Evolutionary conservation across 192 early-diverging fungal species (phyloP).

Genomic region (Mortierella hygrophila): DNA sequence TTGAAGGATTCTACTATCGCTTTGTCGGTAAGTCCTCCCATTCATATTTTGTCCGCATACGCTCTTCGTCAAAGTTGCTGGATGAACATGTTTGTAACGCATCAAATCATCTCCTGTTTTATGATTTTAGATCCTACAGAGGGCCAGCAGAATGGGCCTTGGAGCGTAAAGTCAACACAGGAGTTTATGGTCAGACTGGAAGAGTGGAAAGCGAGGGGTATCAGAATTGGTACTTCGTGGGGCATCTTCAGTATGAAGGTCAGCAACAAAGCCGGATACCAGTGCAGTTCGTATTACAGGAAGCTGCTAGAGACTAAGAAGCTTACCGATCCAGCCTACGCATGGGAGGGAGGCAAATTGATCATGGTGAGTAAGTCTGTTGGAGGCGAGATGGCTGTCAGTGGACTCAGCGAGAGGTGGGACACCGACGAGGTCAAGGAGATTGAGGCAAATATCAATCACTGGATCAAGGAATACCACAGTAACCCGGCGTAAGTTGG

Average conservation of each 20-base stretch:
- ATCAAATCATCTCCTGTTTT: not conserved
- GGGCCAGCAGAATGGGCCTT: conserved; percentile 67
- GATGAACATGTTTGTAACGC: not conserved
- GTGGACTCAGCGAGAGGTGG: conserved; percentile 63
- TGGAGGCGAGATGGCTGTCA: conserved; percentile 50
- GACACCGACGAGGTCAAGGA: conserved; percentile 60
- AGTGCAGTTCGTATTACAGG: conserved; percentile 70
- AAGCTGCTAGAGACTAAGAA: conserved; percentile 59
- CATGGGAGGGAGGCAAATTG: conserved; percentile 62
- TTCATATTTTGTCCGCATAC: not conserved
- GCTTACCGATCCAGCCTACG: conserved; percentile 64
- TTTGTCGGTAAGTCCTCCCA: conserved; percentile 59
- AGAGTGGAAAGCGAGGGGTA: conserved; percentile 60
- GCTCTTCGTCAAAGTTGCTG: not conserved
- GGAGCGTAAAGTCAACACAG: conserved; percentile 55
- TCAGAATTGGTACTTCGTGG: conserved; percentile 68
- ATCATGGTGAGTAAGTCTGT: conserved; percentile 61
- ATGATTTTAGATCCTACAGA: conserved; percentile 58
- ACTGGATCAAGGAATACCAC: conserved; percentile 68
- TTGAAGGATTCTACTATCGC: conserved; percentile 68
- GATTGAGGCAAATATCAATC: conserved; percentile 60
- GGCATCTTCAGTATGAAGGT: conserved; percentile 66
- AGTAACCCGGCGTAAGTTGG: conserved; percentile 34
- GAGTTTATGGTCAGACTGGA: conserved; percentile 65
- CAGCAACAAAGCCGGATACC: conserved; percentile 69